Conservation (phyloP, 2,329 filamentous ascomycete species). For the Phialophora expanda region DNA sequence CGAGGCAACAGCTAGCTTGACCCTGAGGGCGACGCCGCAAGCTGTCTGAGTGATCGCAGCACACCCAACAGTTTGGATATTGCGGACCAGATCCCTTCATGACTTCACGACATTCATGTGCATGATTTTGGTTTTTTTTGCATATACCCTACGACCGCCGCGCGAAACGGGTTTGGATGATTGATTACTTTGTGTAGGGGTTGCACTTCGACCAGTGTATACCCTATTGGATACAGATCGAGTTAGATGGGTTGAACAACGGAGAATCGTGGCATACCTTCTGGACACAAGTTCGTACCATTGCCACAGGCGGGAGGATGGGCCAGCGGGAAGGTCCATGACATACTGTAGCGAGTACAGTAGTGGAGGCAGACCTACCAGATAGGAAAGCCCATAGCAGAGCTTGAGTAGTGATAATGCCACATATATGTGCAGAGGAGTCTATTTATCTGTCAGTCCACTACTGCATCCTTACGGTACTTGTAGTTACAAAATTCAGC, state of each 20-base stretch:
- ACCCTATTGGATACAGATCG: background rate
- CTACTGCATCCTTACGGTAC: background rate
- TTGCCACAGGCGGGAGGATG: background rate
- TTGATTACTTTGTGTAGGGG: background rate
- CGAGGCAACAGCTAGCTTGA: conserved; percentile 22
- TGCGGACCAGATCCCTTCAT: background rate
- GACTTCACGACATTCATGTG: conserved; percentile 3
- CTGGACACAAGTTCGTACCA: background rate
- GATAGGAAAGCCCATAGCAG: background rate
- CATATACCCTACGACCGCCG: background rate
- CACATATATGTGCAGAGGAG: background rate
- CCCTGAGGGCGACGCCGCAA: conserved; percentile 11
- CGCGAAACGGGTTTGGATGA: background rate
- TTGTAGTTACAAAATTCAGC: background rate
- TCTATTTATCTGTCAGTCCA: background rate
- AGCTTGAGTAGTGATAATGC: background rate
- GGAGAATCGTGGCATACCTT: background rate
- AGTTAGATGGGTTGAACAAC: background rate
- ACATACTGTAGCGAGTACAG: background rate
- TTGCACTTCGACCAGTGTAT: background rate
- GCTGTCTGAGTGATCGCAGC: background rate
- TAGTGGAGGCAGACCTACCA: background rate
- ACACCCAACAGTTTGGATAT: background rate
- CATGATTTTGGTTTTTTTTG: background rate
- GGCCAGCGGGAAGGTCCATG: background rate